Conservation (phyloP, 129 eudicot species). For the Pittosporum tobira region DNA sequence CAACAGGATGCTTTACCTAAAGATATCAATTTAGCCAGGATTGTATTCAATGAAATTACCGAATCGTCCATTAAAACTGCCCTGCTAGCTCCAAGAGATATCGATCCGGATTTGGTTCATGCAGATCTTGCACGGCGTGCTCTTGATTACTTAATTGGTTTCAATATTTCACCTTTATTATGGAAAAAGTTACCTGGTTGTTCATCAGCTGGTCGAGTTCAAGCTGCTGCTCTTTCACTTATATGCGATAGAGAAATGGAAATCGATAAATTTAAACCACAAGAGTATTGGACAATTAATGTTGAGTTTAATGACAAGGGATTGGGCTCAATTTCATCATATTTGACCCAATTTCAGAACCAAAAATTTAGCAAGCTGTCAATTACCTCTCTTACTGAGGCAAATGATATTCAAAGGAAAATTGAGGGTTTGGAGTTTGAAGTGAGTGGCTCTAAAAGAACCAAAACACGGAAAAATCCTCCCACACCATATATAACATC, state of each 20-base stretch:
- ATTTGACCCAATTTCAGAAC: constrained; percentile 57
- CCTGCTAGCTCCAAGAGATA: constrained; percentile 68
- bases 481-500: constrained; percentile 83
- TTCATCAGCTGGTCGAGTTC: constrained; percentile 95
- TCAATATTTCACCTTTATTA: constrained; percentile 82
- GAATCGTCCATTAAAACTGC: constrained; percentile 83
- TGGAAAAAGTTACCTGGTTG: constrained; percentile 98
- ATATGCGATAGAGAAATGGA: constrained; percentile 83
- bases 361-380: constrained; percentile 53
- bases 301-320: constrained; percentile 31
- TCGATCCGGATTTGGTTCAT: constrained; percentile 71
- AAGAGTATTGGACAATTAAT: constrained; percentile 80
- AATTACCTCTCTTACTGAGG: constrained; percentile 42
- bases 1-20: constrained; percentile 78
- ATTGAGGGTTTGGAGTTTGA: constrained; percentile 39
- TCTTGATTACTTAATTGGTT: constrained; percentile 89
- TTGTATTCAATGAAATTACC: constrained; percentile 80
- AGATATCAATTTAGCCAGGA: constrained; percentile 60
- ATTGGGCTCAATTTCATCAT: constrained; percentile 30
- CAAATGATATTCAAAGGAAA: constrained; percentile 39
- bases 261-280: constrained; percentile 65
- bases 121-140: constrained; percentile 97
- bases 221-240: constrained; percentile 83
- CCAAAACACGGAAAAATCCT: constrained; percentile 48
- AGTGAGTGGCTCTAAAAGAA: constrained; percentile 45